A percentile compares a stretch with the other conserved stretches of the same genome.
phyloP scores from a whole-genome alignment of 768 basidiomycete species.

The Auriscalpium orientale region DNA sequence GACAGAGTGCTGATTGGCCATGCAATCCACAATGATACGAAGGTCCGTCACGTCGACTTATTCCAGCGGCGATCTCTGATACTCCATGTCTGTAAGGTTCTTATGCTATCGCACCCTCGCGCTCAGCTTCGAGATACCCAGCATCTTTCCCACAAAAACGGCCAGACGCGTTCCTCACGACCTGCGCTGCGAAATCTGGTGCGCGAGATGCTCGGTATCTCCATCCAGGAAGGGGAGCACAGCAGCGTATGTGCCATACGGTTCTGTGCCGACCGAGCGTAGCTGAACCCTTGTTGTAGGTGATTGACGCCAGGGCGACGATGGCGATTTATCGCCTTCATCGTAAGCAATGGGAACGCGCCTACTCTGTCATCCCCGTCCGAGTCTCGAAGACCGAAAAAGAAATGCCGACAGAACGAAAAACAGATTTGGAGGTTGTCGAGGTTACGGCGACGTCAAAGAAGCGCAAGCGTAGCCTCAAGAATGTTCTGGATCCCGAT shows the following conservation, averaged over 20 bases:
- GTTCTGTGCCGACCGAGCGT: neutral
- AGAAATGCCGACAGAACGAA: slow-evolving; percentile 1
- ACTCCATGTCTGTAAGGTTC: slow-evolving; percentile 33
- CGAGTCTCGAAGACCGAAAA: neutral
- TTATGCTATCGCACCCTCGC: slow-evolving; percentile 66
- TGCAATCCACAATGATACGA: slow-evolving; percentile 85
- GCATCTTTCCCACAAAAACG: slow-evolving; percentile 47
- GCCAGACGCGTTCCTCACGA: slow-evolving; percentile 52
- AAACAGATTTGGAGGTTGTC: slow-evolving; percentile 1
- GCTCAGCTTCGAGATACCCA: slow-evolving; percentile 66
- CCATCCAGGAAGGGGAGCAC: slow-evolving; percentile 87
- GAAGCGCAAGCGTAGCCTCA: neutral
- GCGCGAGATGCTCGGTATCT: slow-evolving; percentile 66
- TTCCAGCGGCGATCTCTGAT: neutral
- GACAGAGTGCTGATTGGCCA: slow-evolving; percentile 84
- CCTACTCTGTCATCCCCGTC: slow-evolving; percentile 3
- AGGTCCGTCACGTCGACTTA: slow-evolving; percentile 36
- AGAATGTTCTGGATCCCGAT: neutral
- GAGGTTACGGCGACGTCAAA: neutral
- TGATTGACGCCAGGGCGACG: slow-evolving; percentile 88
- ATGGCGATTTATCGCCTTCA: slow-evolving; percentile 89
- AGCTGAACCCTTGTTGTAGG: slow-evolving; percentile 34
- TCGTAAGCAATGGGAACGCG: slow-evolving; percentile 71
- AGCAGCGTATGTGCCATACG: slow-evolving; percentile 57
- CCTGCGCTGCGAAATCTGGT: slow-evolving; percentile 76